phyloP scores from a whole-genome alignment of 345 rosid genomes.

The Corymbia maculata region DNA sequence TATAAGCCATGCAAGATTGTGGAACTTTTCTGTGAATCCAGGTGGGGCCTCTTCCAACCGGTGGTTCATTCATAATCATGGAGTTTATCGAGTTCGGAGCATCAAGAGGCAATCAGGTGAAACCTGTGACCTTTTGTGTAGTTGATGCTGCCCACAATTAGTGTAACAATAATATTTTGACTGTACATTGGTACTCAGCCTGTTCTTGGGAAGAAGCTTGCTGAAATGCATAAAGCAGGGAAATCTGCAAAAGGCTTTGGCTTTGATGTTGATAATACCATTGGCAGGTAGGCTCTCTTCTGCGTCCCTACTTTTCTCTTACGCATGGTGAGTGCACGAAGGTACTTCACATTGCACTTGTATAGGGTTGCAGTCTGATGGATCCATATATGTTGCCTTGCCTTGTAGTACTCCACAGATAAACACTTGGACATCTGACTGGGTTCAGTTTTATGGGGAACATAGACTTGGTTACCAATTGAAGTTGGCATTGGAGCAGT shows the following conservation, averaged over 20 bases:
- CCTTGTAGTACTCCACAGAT: slow-evolving; percentile 80
- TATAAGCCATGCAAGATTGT: neutral
- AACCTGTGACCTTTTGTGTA: neutral
- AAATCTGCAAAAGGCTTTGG: slow-evolving; percentile 81
- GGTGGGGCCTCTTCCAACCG: slow-evolving; percentile 69
- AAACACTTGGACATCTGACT: slow-evolving; percentile 80
- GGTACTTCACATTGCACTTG: neutral
- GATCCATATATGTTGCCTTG: neutral
- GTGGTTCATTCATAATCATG: slow-evolving; percentile 91
- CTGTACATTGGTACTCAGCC: slow-evolving; percentile 33
- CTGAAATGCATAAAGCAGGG: slow-evolving; percentile 92
- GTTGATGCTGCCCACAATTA: neutral
- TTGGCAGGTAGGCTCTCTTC: slow-evolving; percentile 60
- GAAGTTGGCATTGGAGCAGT: slow-evolving; percentile 56
- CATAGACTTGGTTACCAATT: slow-evolving; percentile 87
- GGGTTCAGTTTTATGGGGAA: slow-evolving; percentile 81
- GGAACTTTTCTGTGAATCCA: slow-evolving; percentile 6
- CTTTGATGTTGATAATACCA: slow-evolving; percentile 79
- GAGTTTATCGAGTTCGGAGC: slow-evolving; percentile 77
- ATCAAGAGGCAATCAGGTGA: slow-evolving; percentile 80
- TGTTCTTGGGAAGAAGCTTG: slow-evolving; percentile 76
- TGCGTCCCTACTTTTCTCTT: neutral
- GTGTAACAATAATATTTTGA: neutral
- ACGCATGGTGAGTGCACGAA: neutral
- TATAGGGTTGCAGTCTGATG: neutral